Evolutionary conservation across 371 early-diverging fungal genomes (phyloP), one percentile per base, ranked within the genome.

Genomic region (Apophysomyces variabilis): DNA sequence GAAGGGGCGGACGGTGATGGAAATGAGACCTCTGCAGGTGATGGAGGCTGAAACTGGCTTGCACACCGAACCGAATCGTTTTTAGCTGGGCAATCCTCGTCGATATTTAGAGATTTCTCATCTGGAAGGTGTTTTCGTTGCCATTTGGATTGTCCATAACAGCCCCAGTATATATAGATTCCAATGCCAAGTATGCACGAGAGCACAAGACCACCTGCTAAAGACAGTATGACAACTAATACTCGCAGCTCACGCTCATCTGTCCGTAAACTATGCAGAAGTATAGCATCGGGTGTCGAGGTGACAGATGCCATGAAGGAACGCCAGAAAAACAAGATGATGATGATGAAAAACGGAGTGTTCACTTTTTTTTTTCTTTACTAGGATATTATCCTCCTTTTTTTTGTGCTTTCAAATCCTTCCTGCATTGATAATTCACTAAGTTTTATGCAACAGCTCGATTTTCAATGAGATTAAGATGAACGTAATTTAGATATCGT

Each of bases 401-500:
- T 44, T 21, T 21, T 58, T 46, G 32, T 26, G 3, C 32, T 26
- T 37, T 18, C 44, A 58, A 18, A 38, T 58, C 37, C 26, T 60
- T 38, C 44, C 44, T 64, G 54, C 54, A 50, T 50, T 50, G 16
- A 50, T 50, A 7, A 64, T 13, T 21, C 45, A 60, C 9, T 44
- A 57, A 26, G n/a, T 12, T 46, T 50, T 38, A 47, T 62, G 18
- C 32, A 26, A 21, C 65, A 16, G 54, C 54, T 50, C 21, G 54
- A 50, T 50, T 50, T 50, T 21, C 54, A 50, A 50, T 50, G n/a
- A 21, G 7, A 18, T 21, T 50, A 18, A 26, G 13, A 35, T 61
- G 38, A n/a, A 38, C 47, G 47, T 39, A 16, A 26, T 35, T 60
- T 71, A 69, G 39, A 66, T 44, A 73, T 96, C 96, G 72, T 83